Base-by-base conservation (phyloP, 257 asterid species). In the Nicotiana benthamiana region DNA sequence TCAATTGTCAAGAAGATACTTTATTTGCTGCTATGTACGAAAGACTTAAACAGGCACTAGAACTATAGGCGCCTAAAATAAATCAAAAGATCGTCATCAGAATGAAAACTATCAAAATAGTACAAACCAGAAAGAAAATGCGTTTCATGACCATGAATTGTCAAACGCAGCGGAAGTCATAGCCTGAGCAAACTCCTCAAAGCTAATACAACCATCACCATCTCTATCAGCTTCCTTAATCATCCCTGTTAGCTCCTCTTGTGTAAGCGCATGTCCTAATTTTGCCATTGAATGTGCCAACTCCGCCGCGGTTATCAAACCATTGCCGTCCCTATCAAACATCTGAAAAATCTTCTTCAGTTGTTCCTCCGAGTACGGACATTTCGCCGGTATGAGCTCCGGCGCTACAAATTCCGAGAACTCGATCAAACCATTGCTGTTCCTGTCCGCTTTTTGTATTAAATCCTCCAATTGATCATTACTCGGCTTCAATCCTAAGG, bases 401-500 rank as follows among this genome's bases (percentile, higher is more conserved):
- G 93, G 97, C 79, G 93, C 97, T 62, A 92, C 93, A 78, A 92
- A 92, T 85, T 92, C 96, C 17, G 97, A 92, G 86, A 92, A 92
- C 87, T 92, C 97, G 64, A 92, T 90, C 84, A 91, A 83, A 28
- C 96, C 94, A 79, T 91, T 91, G 88, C 75, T 91, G 87, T 91
- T 91, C 48, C 85, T 88, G 80, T 91, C 93, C 18, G 92, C 92
- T 18, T 85, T 88, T 64, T 90, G 90, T 74, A 90, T 92, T 61
- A 92, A 86, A 76, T 91, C 84, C 62, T 92, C 97, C 81, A 92
- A 84, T 87, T 92, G 97, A 72, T 90, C 92, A 18, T 91, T 77
- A 65, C 96, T 90, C 59, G 94, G 94, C 74, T 91, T 91, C 81
- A 91, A 80, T 13, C 96, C 92, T 27, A 90, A 89, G 3, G 96